Percentiles rank a stretch among this genome's conserved stretches.
Conservation (phyloP, 805 yeast species). For the Tetrapisispora phaffii region DNA sequence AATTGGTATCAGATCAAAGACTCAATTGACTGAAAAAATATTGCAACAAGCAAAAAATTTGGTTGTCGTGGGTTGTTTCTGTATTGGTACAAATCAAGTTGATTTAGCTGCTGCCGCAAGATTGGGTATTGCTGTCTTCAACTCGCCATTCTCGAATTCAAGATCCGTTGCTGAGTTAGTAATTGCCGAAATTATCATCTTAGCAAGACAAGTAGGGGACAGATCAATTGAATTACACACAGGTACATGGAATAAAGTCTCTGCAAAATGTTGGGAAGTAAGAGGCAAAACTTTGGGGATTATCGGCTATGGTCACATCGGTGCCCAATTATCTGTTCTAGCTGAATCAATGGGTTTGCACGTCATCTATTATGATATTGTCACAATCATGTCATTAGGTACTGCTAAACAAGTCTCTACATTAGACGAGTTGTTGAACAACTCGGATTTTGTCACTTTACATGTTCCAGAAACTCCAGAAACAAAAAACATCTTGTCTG, state of each 20-base stretch:
- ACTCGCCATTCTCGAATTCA: constrained; percentile 96
- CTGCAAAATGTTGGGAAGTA: constrained; percentile 94
- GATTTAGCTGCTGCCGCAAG: constrained; percentile 86
- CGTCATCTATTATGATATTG: constrained; percentile 84
- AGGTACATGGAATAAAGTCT: constrained; percentile 96
- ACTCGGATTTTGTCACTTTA: constrained; percentile 80
- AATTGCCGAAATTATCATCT: constrained; percentile 84
- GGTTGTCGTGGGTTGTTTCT: constrained; percentile 91
- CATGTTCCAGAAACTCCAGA: constrained; percentile 95
- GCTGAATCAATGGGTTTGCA: constrained; percentile 98
- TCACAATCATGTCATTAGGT: constrained; percentile 93
- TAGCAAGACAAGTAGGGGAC: constrained; percentile 95
- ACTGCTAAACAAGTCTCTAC: constrained; percentile 88
- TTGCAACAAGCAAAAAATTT: constrained; percentile 81
- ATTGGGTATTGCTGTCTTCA: constrained; percentile 91
- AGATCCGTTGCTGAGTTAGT: constrained; percentile 97
- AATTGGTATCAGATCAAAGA: constrained; percentile 95
- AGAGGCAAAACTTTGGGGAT: constrained; percentile 98
- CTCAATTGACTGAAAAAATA: constrained; percentile 71
- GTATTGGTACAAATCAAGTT: constrained; percentile 98
- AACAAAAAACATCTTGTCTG: constrained; percentile 79
- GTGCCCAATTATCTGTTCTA: constrained; percentile 89
- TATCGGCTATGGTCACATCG: constrained; percentile 96
- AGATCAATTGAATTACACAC: constrained; percentile 92
- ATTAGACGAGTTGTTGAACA: constrained; percentile 67